phyloP scores from a whole-genome alignment of 176 grass and related monocot species.

The Phoenix dactylifera region DNA sequence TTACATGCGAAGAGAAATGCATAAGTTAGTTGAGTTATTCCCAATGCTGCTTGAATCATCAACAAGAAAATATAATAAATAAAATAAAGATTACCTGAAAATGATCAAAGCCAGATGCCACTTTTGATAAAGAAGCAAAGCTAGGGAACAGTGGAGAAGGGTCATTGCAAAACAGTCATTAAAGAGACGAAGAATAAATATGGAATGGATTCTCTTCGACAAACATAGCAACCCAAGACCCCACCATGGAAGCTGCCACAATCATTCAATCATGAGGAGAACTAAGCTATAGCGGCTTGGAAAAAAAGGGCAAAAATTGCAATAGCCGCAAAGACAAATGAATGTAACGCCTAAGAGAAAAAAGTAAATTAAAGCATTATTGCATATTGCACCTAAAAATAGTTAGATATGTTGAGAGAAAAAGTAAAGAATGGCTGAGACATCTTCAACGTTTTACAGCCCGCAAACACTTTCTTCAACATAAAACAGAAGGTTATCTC shows the following conservation, averaged over 20 bases:
- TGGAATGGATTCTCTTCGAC: constrained; percentile 87
- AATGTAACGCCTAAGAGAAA: not conserved
- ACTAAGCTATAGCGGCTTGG: not conserved
- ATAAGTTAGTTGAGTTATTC: not conserved
- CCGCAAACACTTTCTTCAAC: too few species aligned
- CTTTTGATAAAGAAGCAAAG: constrained; percentile 67
- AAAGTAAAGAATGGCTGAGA: not conserved
- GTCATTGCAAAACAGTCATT: constrained; percentile 89
- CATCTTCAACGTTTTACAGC: too few species aligned
- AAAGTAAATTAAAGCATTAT: not conserved
- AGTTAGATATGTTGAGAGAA: not conserved
- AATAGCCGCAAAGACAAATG: not conserved
- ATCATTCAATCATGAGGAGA: constrained; percentile 11
- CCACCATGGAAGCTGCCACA: constrained; percentile 87
- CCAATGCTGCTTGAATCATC: not conserved
- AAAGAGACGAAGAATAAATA: constrained; percentile 92
- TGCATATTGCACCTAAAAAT: not conserved
- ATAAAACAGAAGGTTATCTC: too few species aligned
- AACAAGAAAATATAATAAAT: constrained; percentile 3
- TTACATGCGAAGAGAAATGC: not conserved
- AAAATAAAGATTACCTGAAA: constrained; percentile 55
- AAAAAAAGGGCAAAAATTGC: not conserved
- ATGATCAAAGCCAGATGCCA: constrained; percentile 82
- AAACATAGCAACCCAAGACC: constrained; percentile 86
- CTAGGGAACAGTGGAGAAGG: constrained; percentile 74